Base-by-base conservation (phyloP, 2,329 filamentous ascomycete genomes). In the Stemphylium lycopersici region DNA sequence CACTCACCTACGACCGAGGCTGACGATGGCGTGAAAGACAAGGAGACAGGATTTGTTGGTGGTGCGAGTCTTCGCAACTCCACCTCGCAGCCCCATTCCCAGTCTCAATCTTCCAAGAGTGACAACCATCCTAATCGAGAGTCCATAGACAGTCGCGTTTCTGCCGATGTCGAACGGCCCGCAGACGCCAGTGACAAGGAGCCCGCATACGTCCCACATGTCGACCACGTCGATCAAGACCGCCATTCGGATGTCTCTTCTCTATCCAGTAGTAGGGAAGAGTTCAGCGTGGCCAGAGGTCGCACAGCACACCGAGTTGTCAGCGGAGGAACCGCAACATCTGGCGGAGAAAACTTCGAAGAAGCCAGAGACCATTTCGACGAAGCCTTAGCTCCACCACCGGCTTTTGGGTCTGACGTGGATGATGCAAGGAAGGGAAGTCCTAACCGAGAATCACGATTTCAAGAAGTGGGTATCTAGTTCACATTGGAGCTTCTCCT, bases 361-460 rank as follows among this genome's bases (percentile, higher is more conserved):
- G 83, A 85, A 70, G 80, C 78, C 8, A 76, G 76, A 54, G 80
- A 83, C 62, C 69, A 71, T 38, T 81, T 82, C 53, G 80, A 84
- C 57, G 78, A 81, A 61, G 74, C 68, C 33, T 65, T 74, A 16
- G 70, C 64, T 20, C 77, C 78, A 33, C 74, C 76, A 13, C 76
- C 77, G 33, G 74, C 67, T 31, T 78, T 79, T 36, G 61, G 62
- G 7, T 61, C 62, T 24, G 61, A 66, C 7, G 52, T 58, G 3
- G 70, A 69, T 16, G 62, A 61, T 16, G 59, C 48, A 16, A 61
- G 64, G 15, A 67, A 66, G 31, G 65, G 68, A n/a, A 74, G 68
- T 42, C 67, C 71, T 12, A 64, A 49, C 15, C 62, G 72, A 2
- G 72, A 74, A 48, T 73, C 70, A 3, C 72, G 64, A 50, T 75